Conservation (phyloP, 2,329 filamentous ascomycete species). For the Neonectria hederae region DNA sequence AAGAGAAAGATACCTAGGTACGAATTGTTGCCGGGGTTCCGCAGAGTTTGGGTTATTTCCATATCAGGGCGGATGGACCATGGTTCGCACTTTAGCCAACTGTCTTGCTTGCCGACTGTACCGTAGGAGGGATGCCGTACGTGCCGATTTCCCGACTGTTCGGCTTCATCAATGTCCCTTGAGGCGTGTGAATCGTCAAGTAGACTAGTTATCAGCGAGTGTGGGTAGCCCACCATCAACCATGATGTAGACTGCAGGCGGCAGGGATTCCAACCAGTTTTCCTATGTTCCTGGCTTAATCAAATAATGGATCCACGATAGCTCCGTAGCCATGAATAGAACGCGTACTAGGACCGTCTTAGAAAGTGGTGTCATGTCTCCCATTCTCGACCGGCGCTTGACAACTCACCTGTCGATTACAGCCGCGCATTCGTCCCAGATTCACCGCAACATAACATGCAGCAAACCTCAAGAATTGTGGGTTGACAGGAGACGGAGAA, state of each 20-base stretch:
- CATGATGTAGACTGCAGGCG: background rate
- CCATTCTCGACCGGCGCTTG: background rate
- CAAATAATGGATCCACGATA: background rate
- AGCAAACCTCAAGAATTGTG: background rate
- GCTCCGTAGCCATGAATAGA: background rate
- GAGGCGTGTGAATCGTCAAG: background rate
- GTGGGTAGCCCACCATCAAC: background rate
- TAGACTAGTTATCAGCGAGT: background rate
- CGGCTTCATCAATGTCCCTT: background rate
- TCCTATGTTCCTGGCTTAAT: background rate
- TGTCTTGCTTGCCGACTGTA: background rate
- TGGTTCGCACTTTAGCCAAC: background rate
- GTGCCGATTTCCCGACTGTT: background rate
- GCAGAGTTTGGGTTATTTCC: background rate
- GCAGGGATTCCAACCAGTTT: background rate
- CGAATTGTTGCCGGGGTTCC: background rate
- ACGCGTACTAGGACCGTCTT: background rate
- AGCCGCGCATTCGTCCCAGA: background rate
- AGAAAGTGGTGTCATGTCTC: background rate
- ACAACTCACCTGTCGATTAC: background rate
- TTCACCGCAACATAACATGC: background rate
- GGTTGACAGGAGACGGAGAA: background rate
- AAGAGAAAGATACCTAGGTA: background rate
- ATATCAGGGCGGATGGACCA: background rate
- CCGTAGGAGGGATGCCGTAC: background rate